Evolutionary conservation across 495 filamentous ascomycete species (phyloP).

Genomic region (Pyrenula aspistea): DNA sequence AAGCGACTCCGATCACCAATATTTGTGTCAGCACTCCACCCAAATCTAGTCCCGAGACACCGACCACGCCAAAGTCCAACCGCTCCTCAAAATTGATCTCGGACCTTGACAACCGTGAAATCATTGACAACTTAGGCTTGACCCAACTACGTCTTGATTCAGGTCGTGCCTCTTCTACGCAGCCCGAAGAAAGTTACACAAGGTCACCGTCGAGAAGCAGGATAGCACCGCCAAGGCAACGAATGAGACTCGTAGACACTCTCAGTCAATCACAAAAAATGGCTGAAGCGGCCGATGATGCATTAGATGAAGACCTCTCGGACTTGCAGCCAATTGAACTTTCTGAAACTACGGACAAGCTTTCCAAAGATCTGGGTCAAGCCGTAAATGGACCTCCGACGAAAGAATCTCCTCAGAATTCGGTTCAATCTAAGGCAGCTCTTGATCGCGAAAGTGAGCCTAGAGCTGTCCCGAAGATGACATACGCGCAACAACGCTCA

Average conservation of each 20-base stretch:
- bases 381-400: not conserved
- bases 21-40: not conserved
- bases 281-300: not conserved
- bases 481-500: slow-evolving; percentile 51
- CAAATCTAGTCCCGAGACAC: not conserved
- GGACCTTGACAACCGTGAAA: not conserved
- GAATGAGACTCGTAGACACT: not conserved
- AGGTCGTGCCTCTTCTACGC: not conserved
- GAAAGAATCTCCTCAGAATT: not conserved
- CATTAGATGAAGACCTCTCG: not conserved
- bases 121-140: not conserved
- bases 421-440: not conserved
- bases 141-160: not conserved
- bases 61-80: not conserved
- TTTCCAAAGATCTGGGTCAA: too few relatives aligned
- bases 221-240: not conserved
- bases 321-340: not conserved
- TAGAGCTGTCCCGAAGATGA: slow-evolving; percentile 23
- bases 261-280: not conserved
- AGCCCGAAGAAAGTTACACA: not conserved
- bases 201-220: not conserved
- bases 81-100: not conserved
- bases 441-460: not conserved
- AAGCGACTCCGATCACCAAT: not conserved
- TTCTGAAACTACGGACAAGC: not conserved